Base-by-base conservation (phyloP, 768 basidiomycete species). In the Rossbeevera mucosa region DNA sequence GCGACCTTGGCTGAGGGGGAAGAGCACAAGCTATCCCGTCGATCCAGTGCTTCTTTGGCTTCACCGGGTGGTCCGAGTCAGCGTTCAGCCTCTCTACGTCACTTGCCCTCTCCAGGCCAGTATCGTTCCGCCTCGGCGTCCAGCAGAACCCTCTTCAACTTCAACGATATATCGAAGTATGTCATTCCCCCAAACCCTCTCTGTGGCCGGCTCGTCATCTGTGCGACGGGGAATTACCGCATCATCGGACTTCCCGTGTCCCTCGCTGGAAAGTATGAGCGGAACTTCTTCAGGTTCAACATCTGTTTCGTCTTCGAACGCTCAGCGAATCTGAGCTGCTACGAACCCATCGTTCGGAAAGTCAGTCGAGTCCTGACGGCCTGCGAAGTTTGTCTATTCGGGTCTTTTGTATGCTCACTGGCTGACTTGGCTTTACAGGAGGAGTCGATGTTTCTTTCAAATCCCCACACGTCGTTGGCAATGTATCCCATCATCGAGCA, bases 251-350 rank as follows among this genome's bases (percentile, higher is more conserved):
- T 94, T 63, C 96, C 96, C 3, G 85, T 91, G 42, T 80, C 87
- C 56, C 74, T 94, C 47, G 75, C 77, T 47, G 88, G 83, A 44
- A 80, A 76, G 57, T 96, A 97, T 64, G 76, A 82, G 51, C 79
- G 95, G 24, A 88, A 94, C 63, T 91, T 88, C 67, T 94, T 96
- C 69, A 79, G 87, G 57, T 97, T 90, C 72, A 98, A 98, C 66
- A 72, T 97, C 24, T 97, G 94, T 69, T 96, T 97, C 68, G 95
- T 97, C 3, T 99, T 99, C 68, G 88, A 93, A 44, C 83, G 90
- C 42, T 80, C 80, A 22, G 92, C 92, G 11, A 94, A 96, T 67
- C 74, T 97, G 49, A 93, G 91, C 63, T 94, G 93, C 59, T 98
- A 94, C 71, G 95, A 98, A 58, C 91, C 94, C 4, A 82, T 99